A percentile compares a stretch with the other conserved stretches of the same genome.
Evolutionary conservation across 2,329 filamentous ascomycete species (phyloP).

Genomic region (Huntiella omanensis): DNA sequence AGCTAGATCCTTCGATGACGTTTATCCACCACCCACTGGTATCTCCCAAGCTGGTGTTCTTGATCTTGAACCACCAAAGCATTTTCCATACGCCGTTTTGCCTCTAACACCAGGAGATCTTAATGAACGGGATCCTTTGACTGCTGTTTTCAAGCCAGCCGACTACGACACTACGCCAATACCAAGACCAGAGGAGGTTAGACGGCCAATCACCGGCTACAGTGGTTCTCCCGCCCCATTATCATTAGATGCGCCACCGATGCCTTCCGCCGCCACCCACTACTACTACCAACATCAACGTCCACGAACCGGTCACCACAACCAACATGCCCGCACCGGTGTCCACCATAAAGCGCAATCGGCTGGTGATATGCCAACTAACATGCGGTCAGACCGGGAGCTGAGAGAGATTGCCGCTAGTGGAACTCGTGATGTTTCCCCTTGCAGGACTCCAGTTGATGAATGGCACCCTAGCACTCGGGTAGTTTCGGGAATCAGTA

Average conservation of each 20-base stretch:
- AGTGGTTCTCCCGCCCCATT: not conserved
- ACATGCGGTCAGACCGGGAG: not conserved
- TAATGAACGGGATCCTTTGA: constrained; percentile 8
- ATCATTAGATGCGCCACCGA: not conserved
- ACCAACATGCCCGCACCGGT: not conserved
- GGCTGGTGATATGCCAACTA: not conserved
- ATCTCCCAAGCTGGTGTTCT: constrained; percentile 1
- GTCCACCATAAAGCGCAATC: not conserved
- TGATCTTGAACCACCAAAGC: constrained; percentile 1
- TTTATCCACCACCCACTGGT: constrained; percentile 19
- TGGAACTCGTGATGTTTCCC: too few species aligned
- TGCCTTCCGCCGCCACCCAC: not conserved
- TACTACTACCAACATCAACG: constrained; percentile 2
- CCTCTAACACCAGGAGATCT: constrained; percentile 9
- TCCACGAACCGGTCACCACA: not conserved
- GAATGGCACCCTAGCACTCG: too few species aligned
- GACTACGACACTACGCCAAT: not conserved
- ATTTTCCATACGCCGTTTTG: constrained; percentile 2
- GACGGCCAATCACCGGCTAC: not conserved
- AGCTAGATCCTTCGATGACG: constrained; percentile 22
- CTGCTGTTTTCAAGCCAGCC: constrained; percentile 1
- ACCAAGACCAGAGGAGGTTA: too few species aligned
- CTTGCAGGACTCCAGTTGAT: too few species aligned
- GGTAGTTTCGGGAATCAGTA: too few species aligned
- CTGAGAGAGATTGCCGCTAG: not conserved